Percentiles rank a stretch among this genome's conserved stretches.
Conservation (phyloP, 768 basidiomycete species). For the Tricholoma furcatifolium region DNA sequence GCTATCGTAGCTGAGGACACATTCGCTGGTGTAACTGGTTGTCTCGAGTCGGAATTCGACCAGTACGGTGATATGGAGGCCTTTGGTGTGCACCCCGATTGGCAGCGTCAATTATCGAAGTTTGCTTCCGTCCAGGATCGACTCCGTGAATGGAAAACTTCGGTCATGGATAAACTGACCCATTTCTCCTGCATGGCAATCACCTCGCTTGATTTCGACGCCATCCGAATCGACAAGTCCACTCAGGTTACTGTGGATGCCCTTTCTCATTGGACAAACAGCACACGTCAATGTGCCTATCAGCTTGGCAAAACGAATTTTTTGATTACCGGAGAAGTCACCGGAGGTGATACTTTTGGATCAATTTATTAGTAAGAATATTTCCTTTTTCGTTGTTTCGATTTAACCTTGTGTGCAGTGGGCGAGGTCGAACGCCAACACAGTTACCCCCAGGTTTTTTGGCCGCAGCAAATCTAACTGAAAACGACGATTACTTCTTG, state of each 20-base stretch:
- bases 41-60: slow-evolving; percentile 84
- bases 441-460: slow-evolving; percentile 69
- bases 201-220: slow-evolving; percentile 86
- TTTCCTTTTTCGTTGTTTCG: background rate
- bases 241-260: slow-evolving; percentile 88
- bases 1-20: slow-evolving; percentile 54
- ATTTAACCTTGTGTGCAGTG: slow-evolving; percentile 40
- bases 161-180: slow-evolving; percentile 75
- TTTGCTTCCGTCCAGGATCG: slow-evolving; percentile 97
- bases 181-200: slow-evolving; percentile 85
- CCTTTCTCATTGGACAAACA: slow-evolving; percentile 70
- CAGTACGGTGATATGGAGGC: slow-evolving; percentile 98
- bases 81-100: slow-evolving; percentile 94
- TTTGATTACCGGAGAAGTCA: slow-evolving; percentile 90
- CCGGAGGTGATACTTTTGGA: slow-evolving; percentile 90
- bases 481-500: slow-evolving; percentile 69
- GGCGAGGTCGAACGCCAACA: slow-evolving; percentile 82
- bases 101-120: slow-evolving; percentile 91
- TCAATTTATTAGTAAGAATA: slow-evolving; percentile 74
- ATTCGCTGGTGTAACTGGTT: slow-evolving; percentile 46
- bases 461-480: slow-evolving; percentile 65
- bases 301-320: slow-evolving; percentile 81
- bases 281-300: slow-evolving; percentile 73
- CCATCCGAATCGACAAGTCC: slow-evolving; percentile 93
- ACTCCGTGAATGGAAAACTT: slow-evolving; percentile 87